Evolutionary conservation across 202 grass and related monocot species (phyloP), one percentile per base, ranked within the genome.

Genomic region (Digitaria exilis): DNA sequence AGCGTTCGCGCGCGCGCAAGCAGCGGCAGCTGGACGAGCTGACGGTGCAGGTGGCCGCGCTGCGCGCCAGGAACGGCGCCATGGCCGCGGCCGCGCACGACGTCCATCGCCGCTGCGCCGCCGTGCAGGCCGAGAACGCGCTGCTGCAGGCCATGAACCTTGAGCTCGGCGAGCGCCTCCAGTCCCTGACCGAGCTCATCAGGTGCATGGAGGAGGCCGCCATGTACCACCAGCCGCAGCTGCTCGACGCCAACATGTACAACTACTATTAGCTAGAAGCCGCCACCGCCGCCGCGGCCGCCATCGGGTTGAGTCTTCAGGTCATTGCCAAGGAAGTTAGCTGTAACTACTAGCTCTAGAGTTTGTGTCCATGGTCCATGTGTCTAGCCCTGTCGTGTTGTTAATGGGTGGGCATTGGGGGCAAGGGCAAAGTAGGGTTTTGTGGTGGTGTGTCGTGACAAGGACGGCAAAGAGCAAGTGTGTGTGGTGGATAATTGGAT

Each of bases 1-100:
- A 85, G 73, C 87, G 93, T 28, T 96, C 93, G 21, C 87, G 90
- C 49, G 84, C 55, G 69, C 90, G 90, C 59, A 89, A 85, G 86
- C 88, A 89, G 80, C 71, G 51, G 55, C 90, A 93, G 79, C 24
- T 85, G 25, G 86, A 87, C 37, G 88, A 84, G 0, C 76, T 96
- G 51, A 67, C 76, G 2, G 49, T 15, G 7, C 86, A 96, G 76
- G 84, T 76, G 69, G 44, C 69, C 3, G 34, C 61, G 34, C 73
- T 93, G 34, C 69, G 72, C 0, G 82, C 65, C 28, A 60, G 66
- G 25, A 95, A 92, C 75, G 58, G 65, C 65, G 82, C 79, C 76
- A 79, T 88, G 82, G 60, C 79, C 9, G 59, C 75, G 1, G 87
- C 89, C 32, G 75, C 85, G 0, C 55, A 82, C 17, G 85, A 72